A percentile compares a stretch with the other conserved stretches of the same genome.
These are phyloP conservation scores for Hymenoscyphus fructigenus DNA, from an alignment of 2,329 filamentous ascomycete species.

Conservation along the genomic window DNA sequence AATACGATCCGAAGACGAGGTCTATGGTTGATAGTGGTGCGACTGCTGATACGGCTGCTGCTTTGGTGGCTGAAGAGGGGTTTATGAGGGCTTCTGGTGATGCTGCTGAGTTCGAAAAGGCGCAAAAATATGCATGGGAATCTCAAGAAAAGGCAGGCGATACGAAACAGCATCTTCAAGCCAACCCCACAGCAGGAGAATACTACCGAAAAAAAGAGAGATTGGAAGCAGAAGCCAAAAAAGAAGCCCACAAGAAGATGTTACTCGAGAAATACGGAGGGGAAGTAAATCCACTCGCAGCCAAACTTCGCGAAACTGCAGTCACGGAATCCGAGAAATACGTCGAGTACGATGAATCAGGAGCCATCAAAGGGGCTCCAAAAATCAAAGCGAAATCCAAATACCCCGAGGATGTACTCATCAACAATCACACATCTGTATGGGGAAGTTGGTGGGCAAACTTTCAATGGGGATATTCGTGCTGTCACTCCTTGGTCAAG, in stretches of 20 bases:
- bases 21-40: conserved; percentile 85
- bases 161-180: conserved; percentile 84
- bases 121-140: conserved; percentile 92
- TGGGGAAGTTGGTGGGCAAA: conserved; percentile 98
- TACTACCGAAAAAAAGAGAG: conserved; percentile 77
- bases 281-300: conserved; percentile 57
- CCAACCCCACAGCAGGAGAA: conserved; percentile 92
- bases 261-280: conserved; percentile 82
- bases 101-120: conserved; percentile 86
- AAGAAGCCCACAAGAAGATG: conserved; percentile 64
- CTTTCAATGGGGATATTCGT: conserved; percentile 94
- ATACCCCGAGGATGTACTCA: conserved; percentile 82
- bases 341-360: conserved; percentile 91
- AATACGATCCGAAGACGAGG: conserved; percentile 95
- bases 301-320: conserved; percentile 62
- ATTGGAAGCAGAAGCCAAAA: conserved; percentile 69
- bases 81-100: conserved; percentile 88
- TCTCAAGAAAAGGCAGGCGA: conserved; percentile 79
- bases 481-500: conserved; percentile 89
- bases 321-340: conserved; percentile 82
- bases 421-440: conserved; percentile 88
- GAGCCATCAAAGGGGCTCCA: conserved; percentile 83
- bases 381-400: conserved; percentile 80
- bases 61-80: conserved; percentile 86
- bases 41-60: conserved; percentile 74